Evolutionary conservation across 164 flowering plant species (phyloP), one percentile per base, ranked within the genome.

Genomic region (Piper betle): DNA sequence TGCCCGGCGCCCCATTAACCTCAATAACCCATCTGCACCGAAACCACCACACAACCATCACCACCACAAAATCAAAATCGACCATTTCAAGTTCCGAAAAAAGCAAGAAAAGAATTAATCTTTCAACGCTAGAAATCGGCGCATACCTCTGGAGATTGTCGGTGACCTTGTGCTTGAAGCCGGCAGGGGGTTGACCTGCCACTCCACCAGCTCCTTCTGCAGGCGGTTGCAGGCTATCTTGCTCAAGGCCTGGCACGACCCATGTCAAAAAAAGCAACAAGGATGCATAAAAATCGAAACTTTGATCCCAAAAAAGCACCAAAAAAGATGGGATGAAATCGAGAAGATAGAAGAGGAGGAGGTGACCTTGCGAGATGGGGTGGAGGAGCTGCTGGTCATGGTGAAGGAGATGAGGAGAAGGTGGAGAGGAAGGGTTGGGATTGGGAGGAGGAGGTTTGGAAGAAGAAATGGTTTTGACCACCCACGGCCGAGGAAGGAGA

Each of bases 141-240:
- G 87, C n/a, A n/a, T n/a, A n/a, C 96, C 96, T 83, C 41, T 89
- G 94, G 53, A 89, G 87, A 79, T 89, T 87, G 77, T 89, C 96
- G 66, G 91, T 76, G 78, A 80, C 83, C 68, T 79, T 86, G 77
- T 82, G 89, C 55, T 85, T 83, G 78, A 89, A 89, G 11, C 94
- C 94, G 4, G 79, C 50, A 8, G 91, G 96, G 39, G 96, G 94
- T 73, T 89, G 87, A 81, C 78, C n/a, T n/a, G n/a, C n/a, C n/a
- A n/a, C n/a, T n/a, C n/a, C n/a, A n/a, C n/a, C n/a, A n/a, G n/a
- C n/a, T 88, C 96, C 58, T 86, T 88, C 74, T 88, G 94, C 39
- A 88, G 85, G 39, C 96, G 79, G 68, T 83, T 86, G 73, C 80
- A 69, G 37, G 96, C 93, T 71, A 88, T 86, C 82, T 86, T 88